Evolutionary conservation across 202 grass and related monocot genomes (phyloP), one percentile per base, ranked within the genome.

Genomic region (Schoenoplectus triqueter): DNA sequence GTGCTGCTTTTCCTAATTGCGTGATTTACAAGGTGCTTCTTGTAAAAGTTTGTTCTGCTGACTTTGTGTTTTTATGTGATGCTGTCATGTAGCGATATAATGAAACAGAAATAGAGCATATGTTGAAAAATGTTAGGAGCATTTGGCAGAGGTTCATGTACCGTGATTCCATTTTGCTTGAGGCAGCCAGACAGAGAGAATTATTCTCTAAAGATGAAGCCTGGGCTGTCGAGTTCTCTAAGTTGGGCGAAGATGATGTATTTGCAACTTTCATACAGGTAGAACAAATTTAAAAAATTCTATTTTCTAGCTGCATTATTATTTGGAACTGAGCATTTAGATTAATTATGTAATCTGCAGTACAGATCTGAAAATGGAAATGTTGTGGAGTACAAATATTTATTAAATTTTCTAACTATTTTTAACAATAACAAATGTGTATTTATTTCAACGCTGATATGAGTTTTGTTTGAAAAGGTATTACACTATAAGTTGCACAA

Each of bases 401-500:
- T 31, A 31, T 31, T 31, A 31, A 31, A 31, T 31, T 31, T 31
- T 31, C 31, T 31, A 31, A 31, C 31, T 31, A 31, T 31, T 31
- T 31, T 31, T 1, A 41, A 46, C 68, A 13, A 39, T 2, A 52
- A 22, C 9, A 56, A 56, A 66, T 77, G 7, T 3, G 2, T 22
- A 66, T 63, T 66, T 49, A 7, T 76, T 48, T 50, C 67, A 11
- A 59, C 46, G 52, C 87, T 90, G 8, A 86, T 90, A 50, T 82
- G 50, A 87, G 19, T 62, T 81, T 88, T 66, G 40, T 15, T 80
- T 81, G 50, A 50, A 63, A 80, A 95, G 96, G 87, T 91, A 69
- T 85, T 95, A 88, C 93, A 98, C 90, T 94, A 94, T 72, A 95
- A 98, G 85, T 87, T 98, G 64, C 92, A 98, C 87, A 98, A 95